These are phyloP conservation scores for Yamadazyma atmosphaerica DNA, from an alignment of 1,139 yeast species.

Conservation along the genomic window DNA sequence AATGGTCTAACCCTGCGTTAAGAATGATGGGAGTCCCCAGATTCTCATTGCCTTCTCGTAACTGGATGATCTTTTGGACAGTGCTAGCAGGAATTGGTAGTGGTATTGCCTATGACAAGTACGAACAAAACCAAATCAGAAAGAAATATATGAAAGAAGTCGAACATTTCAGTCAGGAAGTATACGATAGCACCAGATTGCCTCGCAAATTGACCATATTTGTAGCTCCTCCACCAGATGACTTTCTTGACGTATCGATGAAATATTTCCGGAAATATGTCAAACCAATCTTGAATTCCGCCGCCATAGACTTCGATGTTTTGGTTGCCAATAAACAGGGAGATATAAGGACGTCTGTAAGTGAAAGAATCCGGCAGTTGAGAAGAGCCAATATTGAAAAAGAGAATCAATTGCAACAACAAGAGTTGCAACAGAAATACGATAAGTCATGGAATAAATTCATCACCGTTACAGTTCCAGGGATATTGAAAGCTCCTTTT, in stretches of 20 bases:
- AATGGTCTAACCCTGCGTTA: conserved; percentile 83
- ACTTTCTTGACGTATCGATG: conserved; percentile 75
- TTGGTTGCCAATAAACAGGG: conserved; percentile 83
- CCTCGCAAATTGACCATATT: conserved; percentile 82
- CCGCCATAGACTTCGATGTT: conserved; percentile 84
- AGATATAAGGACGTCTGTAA: conserved; percentile 77
- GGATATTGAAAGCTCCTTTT: conserved; percentile 12
- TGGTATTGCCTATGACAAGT: conserved; percentile 75
- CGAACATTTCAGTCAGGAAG: conserved; percentile 42
- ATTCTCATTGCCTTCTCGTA: conserved; percentile 79
- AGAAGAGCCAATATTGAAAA: conserved; percentile 43
- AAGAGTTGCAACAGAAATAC: conserved; percentile 3
- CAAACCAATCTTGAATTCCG: conserved; percentile 84
- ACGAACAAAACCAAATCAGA: conserved; percentile 67
- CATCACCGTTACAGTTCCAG: conserved; percentile 13
- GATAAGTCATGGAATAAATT: conserved; percentile 19
- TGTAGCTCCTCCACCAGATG: conserved; percentile 96
- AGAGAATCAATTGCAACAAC: conserved; percentile 7
- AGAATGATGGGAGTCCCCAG: conserved; percentile 84
- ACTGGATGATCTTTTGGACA: conserved; percentile 90
- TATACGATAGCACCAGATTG: conserved; percentile 37
- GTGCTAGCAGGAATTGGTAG: conserved; percentile 67
- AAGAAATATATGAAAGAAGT: conserved; percentile 67
- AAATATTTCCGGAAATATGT: conserved; percentile 75
- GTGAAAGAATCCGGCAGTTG: conserved; percentile 74